These are phyloP conservation scores for Coemansia asiatica DNA, from an alignment of 192 early-diverging fungal genomes.

Conservation along the genomic window DNA sequence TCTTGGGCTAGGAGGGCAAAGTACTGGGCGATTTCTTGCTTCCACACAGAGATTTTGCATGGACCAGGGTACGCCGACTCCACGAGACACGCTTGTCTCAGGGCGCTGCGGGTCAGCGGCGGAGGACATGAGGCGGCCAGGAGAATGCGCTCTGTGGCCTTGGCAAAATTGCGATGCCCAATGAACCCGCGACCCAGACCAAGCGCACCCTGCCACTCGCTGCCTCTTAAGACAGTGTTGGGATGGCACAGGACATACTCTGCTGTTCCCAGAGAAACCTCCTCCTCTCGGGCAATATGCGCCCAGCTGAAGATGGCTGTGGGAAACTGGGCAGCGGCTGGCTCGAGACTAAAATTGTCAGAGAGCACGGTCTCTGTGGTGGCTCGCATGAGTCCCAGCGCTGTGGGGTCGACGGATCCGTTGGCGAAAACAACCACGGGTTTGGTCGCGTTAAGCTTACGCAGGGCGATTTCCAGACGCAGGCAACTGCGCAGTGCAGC, in stretches of 20 bases:
- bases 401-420: conserved; percentile 31
- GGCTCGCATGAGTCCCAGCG: conserved; percentile 22
- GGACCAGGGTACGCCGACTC: conserved; percentile 46
- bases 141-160: conserved; percentile 24
- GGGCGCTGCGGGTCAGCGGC: conserved; percentile 35
- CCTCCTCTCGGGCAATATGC: conserved; percentile 11
- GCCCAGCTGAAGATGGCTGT: conserved; percentile 41
- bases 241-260: conserved; percentile 34
- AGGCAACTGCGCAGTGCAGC: conserved; percentile 12
- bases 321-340: not conserved
- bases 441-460: conserved; percentile 26
- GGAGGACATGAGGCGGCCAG: conserved; percentile 49
- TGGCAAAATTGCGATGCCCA: conserved; percentile 25
- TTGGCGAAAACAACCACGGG: conserved; percentile 40
- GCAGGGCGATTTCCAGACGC: conserved; percentile 36
- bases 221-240: conserved; percentile 25
- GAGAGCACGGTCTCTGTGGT: conserved; percentile 30
- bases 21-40: conserved; percentile 24
- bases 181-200: conserved; percentile 27
- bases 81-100: conserved; percentile 37
- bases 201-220: conserved; percentile 32
- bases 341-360: conserved; percentile 20
- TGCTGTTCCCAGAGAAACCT: conserved; percentile 22
- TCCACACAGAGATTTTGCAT: conserved; percentile 37
- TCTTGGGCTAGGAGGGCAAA: conserved; percentile 30